Base-by-base conservation (phyloP, 495 filamentous ascomycete genomes). In the Penicillium parvum region DNA sequence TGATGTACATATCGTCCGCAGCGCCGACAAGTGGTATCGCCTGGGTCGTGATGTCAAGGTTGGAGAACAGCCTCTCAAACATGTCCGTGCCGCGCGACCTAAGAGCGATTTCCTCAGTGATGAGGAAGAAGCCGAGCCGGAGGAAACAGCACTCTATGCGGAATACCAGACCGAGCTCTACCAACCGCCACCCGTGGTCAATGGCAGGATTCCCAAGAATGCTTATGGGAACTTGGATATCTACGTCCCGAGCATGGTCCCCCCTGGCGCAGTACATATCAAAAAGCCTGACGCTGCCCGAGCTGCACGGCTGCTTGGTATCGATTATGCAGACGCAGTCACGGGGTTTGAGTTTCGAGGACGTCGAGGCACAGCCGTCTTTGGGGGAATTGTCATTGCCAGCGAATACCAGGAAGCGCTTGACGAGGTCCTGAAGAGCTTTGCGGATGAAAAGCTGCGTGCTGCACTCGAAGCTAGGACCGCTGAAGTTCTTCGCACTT, bases 241-340 rank as follows among this genome's bases (percentile, higher is more conserved):
- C 17, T 97, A 91, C 57, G 87, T 92, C 7, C 85, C 90, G 1
- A 88, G 80, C 47, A 99, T 99, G 92, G 71, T 96, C 6, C 92
- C 92, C 0, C 60, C 73, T 10, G 94, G 92, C 10, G 92, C 83
- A 1, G 71, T 74, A 26, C 87, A 99, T 58, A 69, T 90, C 37
- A 67, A 60, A 32, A 75, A 84, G 52, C 73, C 80, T 18, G 72
- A 83, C 23, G 82, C 86, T n/a, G 69, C 75, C 4, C 74, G 74
- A 26, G 90, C 90, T 1, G 88, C 88, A 15, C 78, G 74, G 39
- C 69, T 94, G 6, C 56, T 96, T 3, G 85, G 86, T 0, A 72
- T 97, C 23, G 91, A 97, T 63, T 94, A 83, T 50, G 86, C 86
- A 20, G 85, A 88, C 29, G 92, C 94, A 11, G 80, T 99, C 9